phyloP scores from a whole-genome alignment of 2,329 filamentous ascomycete species.

The Colletotrichum phormii region DNA sequence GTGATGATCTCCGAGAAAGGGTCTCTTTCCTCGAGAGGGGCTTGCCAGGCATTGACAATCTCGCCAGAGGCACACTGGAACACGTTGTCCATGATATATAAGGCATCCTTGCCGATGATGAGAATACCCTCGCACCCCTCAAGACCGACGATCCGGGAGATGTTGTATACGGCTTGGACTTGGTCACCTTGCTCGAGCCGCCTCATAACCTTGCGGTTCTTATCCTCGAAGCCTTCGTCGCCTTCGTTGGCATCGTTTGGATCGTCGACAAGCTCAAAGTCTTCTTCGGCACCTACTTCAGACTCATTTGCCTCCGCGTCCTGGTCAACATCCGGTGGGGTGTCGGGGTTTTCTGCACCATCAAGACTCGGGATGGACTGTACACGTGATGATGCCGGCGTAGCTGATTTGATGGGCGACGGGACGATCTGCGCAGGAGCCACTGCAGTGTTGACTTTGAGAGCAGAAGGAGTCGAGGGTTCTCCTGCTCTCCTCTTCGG shows the following conservation, averaged over 20 bases:
- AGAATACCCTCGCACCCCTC: slow-evolving; percentile 94
- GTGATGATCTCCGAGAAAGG: slow-evolving; percentile 96
- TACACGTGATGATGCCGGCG: slow-evolving; percentile 38
- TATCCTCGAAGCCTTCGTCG: slow-evolving; percentile 89
- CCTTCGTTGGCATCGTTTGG: slow-evolving; percentile 84
- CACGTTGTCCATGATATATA: slow-evolving; percentile 97
- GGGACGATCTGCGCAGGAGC: slow-evolving; percentile 24
- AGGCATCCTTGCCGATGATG: slow-evolving; percentile 89
- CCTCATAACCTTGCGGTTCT: slow-evolving; percentile 97
- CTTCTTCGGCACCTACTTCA: slow-evolving; percentile 75
- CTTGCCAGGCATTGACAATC: slow-evolving; percentile 96
- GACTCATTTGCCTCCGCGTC: slow-evolving; percentile 43
- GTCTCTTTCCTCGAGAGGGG: slow-evolving; percentile 90
- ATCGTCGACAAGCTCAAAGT: slow-evolving; percentile 96
- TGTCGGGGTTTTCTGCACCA: slow-evolving; percentile 28
- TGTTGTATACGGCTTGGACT: slow-evolving; percentile 94
- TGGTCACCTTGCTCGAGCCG: slow-evolving; percentile 90
- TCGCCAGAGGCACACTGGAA: slow-evolving; percentile 96
- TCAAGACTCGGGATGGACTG: slow-evolving; percentile 38
- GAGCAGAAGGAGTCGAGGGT: slow-evolving; percentile 22
- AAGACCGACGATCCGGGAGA: slow-evolving; percentile 92
- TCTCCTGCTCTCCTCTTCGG: slow-evolving; percentile 75
- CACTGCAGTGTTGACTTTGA: slow-evolving; percentile 39
- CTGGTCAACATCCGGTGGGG: slow-evolving; percentile 41
- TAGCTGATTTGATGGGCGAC: slow-evolving; percentile 40